Conservation (phyloP, 371 early-diverging fungal genomes). For the Mucor racemosus region DNA sequence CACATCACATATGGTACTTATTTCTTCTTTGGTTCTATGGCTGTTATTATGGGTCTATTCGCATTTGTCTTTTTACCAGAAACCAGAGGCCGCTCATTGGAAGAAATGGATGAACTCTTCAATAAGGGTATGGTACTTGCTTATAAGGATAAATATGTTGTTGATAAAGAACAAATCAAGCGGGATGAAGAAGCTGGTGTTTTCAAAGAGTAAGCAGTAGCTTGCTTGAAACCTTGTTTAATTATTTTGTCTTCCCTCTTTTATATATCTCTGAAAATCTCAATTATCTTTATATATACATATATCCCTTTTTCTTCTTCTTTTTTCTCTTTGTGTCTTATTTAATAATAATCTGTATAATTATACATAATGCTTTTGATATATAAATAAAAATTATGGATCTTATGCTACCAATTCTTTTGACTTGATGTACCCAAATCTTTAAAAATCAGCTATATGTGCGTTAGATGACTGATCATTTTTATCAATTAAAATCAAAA, state of each 20-base stretch:
- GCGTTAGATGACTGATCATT: no score
- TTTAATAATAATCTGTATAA: neutral
- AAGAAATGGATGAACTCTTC: slow-evolving; percentile 58
- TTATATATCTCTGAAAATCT: neutral
- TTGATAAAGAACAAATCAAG: slow-evolving; percentile 24
- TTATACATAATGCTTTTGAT: neutral
- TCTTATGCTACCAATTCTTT: neutral
- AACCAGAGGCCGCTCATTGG: slow-evolving; percentile 65
- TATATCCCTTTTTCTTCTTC: neutral
- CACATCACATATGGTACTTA: slow-evolving; percentile 57
- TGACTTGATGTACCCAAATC: no score
- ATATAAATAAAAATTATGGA: neutral
- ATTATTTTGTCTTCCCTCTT: neutral
- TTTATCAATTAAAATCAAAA: no score
- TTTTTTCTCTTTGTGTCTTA: neutral
- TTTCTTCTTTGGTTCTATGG: slow-evolving; percentile 55
- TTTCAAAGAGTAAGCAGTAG: slow-evolving; percentile 20
- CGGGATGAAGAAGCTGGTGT: slow-evolving; percentile 26
- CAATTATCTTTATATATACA: no score
- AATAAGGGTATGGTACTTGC: slow-evolving; percentile 22
- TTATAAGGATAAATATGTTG: slow-evolving; percentile 22
- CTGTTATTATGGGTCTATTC: slow-evolving; percentile 50
- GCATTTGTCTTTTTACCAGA: slow-evolving; percentile 62
- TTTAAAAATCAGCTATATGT: no score
- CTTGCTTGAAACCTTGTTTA: no score